Conservation (phyloP, 2,329 filamentous ascomycete species). For the Exophiala sideris region DNA sequence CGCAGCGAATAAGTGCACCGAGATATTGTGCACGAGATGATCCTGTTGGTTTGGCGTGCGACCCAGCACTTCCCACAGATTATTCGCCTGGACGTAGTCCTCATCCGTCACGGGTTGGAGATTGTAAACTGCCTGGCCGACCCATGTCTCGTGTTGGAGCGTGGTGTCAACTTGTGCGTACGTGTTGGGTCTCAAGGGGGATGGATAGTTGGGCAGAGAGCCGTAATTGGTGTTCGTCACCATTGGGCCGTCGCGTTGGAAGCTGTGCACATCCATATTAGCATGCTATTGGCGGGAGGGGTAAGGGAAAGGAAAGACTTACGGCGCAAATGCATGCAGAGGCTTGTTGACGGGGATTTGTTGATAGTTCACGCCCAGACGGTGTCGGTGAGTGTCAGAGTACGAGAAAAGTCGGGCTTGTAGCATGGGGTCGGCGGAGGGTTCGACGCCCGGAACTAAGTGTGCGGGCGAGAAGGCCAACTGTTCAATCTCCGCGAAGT, state of each 20-base stretch:
- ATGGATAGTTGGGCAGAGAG: constrained; percentile 54
- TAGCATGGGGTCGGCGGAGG: constrained; percentile 61
- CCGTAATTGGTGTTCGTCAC: constrained; percentile 53
- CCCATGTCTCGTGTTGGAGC: constrained; percentile 41
- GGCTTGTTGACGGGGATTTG: constrained; percentile 32
- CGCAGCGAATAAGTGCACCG: constrained; percentile 49
- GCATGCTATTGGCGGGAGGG: too few relatives aligned
- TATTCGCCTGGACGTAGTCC: constrained; percentile 44
- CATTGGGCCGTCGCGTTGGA: constrained; percentile 41
- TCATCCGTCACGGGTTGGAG: constrained; percentile 42
- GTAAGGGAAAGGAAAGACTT: too few relatives aligned
- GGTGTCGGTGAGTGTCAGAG: constrained; percentile 49
- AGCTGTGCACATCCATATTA: constrained; percentile 25
- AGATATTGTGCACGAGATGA: constrained; percentile 60
- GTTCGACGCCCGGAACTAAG: constrained; percentile 61
- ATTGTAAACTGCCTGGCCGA: constrained; percentile 38
- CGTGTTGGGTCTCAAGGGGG: constrained; percentile 36
- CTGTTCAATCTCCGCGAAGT: constrained; percentile 66
- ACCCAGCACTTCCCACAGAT: constrained; percentile 41
- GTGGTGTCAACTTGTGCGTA: constrained; percentile 40
- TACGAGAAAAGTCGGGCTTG: constrained; percentile 61
- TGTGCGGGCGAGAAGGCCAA: constrained; percentile 63
- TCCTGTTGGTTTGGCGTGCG: constrained; percentile 56
- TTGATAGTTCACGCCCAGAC: constrained; percentile 41
- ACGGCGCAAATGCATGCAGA: constrained; percentile 47